Conservation (phyloP, 768 basidiomycete species). For the Tulasnella sp. region DNA sequence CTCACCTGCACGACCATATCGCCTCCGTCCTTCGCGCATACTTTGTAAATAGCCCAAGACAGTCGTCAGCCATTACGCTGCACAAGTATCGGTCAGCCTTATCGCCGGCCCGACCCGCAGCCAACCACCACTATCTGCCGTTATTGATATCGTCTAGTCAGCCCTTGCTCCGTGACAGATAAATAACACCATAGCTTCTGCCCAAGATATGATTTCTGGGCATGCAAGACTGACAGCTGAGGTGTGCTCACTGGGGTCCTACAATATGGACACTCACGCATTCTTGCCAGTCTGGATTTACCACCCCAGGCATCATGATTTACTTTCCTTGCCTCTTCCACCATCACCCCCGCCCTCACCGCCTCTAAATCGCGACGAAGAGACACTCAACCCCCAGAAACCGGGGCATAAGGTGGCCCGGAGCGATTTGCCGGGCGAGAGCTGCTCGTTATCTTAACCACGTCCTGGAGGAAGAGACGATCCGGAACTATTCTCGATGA, state of each 20-base stretch:
- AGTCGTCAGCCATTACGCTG: too few species aligned
- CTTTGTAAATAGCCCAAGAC: too few species aligned
- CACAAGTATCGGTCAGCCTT: too few species aligned
- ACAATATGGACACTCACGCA: conserved; percentile 10
- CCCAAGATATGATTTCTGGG: conserved; percentile 1
- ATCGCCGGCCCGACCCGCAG: too few species aligned
- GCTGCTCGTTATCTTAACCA: conserved; percentile 65
- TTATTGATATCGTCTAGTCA: background rate
- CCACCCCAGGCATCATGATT: conserved; percentile 4
- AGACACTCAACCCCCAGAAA: background rate
- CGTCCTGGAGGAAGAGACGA: conserved; percentile 87
- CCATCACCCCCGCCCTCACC: conserved; percentile 9
- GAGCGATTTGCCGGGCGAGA: conserved; percentile 47
- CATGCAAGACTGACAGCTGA: conserved; percentile 2
- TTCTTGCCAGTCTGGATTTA: background rate
- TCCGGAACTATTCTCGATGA: conserved; percentile 82
- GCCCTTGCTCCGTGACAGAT: background rate
- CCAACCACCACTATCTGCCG: background rate
- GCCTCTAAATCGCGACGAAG: background rate
- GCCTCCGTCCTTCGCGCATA: too few species aligned
- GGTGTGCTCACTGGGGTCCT: background rate
- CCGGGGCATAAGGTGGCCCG: background rate
- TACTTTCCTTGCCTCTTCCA: background rate
- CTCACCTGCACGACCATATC: too few species aligned
- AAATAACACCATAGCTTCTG: background rate